phyloP scores from a whole-genome alignment of 176 grass and related monocot species.

The Dendrocalamus sinicus region DNA sequence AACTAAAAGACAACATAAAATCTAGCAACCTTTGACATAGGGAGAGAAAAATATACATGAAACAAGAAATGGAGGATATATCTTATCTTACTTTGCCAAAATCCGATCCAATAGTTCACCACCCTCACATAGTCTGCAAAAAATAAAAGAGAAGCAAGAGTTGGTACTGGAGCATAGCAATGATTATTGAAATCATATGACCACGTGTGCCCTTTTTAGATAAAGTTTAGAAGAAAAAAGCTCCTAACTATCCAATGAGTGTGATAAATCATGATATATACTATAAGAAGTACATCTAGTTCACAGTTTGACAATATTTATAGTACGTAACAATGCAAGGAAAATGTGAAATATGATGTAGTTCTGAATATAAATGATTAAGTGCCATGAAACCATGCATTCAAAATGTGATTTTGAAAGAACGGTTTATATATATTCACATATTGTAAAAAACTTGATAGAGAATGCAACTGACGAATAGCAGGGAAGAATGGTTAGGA shows the following conservation, averaged over 20 bases:
- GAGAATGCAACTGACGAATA: not conserved
- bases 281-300: not conserved
- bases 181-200: constrained; percentile 32
- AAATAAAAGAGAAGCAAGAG: constrained; percentile 43
- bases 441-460: constrained; percentile 14
- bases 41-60: not conserved
- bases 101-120: constrained; percentile 98
- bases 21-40: constrained; percentile 12
- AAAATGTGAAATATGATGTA: constrained; percentile 2
- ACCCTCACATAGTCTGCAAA: constrained; percentile 93
- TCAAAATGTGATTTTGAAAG: not conserved
- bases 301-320: not conserved
- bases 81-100: constrained; percentile 87
- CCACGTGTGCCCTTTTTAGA: not conserved
- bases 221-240: constrained; percentile 16
- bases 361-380: not conserved
- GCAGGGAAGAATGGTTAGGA: not conserved
- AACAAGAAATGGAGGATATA: constrained; percentile 23
- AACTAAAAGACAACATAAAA: constrained; percentile 19
- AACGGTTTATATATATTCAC: not conserved
- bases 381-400: not conserved
- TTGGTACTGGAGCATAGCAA: constrained; percentile 33
- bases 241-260: not conserved
- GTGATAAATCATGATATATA: constrained; percentile 15
- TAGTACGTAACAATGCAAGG: not conserved